Base-by-base conservation (phyloP, 805 yeast genomes). In the Metschnikowia arizonensis region DNA sequence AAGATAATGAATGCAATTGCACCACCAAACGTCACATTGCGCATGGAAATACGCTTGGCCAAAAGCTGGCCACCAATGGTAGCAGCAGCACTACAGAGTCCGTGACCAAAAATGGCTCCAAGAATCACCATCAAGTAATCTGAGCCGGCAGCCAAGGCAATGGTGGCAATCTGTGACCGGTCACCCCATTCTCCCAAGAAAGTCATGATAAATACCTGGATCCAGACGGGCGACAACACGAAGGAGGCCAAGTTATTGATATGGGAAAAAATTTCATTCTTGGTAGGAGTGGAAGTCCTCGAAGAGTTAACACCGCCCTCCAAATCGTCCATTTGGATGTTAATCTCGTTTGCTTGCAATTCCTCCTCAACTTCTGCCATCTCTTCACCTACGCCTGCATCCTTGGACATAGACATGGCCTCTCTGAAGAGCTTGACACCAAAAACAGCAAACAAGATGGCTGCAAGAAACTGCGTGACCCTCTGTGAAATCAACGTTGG, bases 141-240 rank as follows among this genome's bases (percentile, higher is more conserved):
- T 35, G 88, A 82, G 32, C 97, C 97, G 1, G 99, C 96, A 43
- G 98, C 97, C 95, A 93, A 85, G 33, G 98, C 98, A 58, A 93
- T 89, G 28, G 97, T 93, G 35, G 97, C 96, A 45, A 93, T 88
- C 69, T 93, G 99, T 10, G 97, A 89, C 59, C 99, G 82, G 66
- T 93, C 99, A 42, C 99, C 99, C 95, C 98, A 89, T 69, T 93
- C 99, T 49, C 97, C 99, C 40, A 93, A 70, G 64, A 93, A 93
- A 4, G 96, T 88, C 98, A 93, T 91, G 44, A 81, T 81, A 61
- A 93, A 93, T 4, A 91, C 91, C 71, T 91, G 97, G 53, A 89
- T 83, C 90, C 96, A 93, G 8, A 82, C 69, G 3, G 99, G 98
- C 3, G 96, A 85, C 45, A 91, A 70, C 4, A 88, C 66, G 46